Evolutionary conservation across 1,139 yeast genomes (phyloP).

Genomic region (Zhuliangozyma parablackwelliae): DNA sequence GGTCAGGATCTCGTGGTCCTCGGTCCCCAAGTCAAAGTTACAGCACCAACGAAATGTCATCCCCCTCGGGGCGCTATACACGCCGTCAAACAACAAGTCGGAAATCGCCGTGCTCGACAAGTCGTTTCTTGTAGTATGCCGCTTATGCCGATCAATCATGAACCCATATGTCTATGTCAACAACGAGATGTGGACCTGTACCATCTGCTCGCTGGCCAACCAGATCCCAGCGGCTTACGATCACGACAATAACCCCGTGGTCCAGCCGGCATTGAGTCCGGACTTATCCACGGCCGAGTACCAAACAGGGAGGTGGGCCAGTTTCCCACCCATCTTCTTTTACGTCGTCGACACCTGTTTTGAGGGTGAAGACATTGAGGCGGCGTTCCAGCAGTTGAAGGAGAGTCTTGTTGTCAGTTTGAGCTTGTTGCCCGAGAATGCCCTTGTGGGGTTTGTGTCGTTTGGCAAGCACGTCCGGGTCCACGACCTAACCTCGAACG

Average conservation of each 20-base stretch:
- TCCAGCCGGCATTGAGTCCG: conserved; percentile 35
- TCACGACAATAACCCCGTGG: conserved; percentile 11
- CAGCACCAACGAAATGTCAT: conserved; percentile 57
- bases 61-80: conserved; percentile 62
- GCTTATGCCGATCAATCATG: conserved; percentile 55
- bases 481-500: conserved; percentile 47
- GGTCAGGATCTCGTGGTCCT: conserved; percentile 86
- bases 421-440: conserved; percentile 55
- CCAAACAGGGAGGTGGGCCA: conserved; percentile 39
- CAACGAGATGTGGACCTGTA: conserved; percentile 58
- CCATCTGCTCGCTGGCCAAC: conserved; percentile 55
- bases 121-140: conserved; percentile 38
- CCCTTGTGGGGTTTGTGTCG: conserved; percentile 55
- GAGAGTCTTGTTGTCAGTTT: conserved; percentile 53
- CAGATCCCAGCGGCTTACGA: conserved; percentile 23
- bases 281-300: conserved; percentile 58
- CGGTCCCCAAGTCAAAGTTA: conserved; percentile 58
- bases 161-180: conserved; percentile 49
- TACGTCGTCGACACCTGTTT: conserved; percentile 68
- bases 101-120: conserved; percentile 32
- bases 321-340: conserved; percentile 50
- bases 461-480: conserved; percentile 64
- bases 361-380: conserved; percentile 37
- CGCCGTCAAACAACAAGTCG: conserved; percentile 57
- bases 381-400: conserved; percentile 44